phyloP scores from a whole-genome alignment of 1,284 basidiomycete species.

The Sphagnurus paluster region DNA sequence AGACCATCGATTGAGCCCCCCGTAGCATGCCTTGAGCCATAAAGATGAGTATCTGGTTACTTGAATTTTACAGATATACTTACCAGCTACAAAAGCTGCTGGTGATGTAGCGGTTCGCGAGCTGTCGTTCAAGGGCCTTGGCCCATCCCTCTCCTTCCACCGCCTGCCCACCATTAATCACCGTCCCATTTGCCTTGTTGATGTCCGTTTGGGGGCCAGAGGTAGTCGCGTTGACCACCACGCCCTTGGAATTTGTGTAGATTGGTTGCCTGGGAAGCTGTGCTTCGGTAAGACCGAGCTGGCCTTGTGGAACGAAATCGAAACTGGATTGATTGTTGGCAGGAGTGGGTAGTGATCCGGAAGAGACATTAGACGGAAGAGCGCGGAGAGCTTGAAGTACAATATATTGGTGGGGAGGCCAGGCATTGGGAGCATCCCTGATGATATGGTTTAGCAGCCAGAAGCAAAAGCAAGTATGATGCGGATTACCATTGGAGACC shows the following conservation, averaged over 20 bases:
- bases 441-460: neutral
- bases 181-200: slow-evolving; percentile 58
- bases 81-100: slow-evolving; percentile 89
- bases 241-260: slow-evolving; percentile 31
- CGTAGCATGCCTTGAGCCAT: slow-evolving; percentile 60
- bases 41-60: neutral
- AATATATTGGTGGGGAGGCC: slow-evolving; percentile 90
- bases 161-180: slow-evolving; percentile 74
- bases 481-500: slow-evolving; percentile 75
- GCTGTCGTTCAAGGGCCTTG: slow-evolving; percentile 60
- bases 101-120: slow-evolving; percentile 82
- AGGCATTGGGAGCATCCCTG: slow-evolving; percentile 76
- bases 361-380: slow-evolving; percentile 69
- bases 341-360: slow-evolving; percentile 48
- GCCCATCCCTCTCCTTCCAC: slow-evolving; percentile 69
- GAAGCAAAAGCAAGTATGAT: neutral
- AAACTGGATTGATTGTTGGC: slow-evolving; percentile 57
- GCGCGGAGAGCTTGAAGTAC: slow-evolving; percentile 75
- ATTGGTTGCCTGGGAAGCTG: slow-evolving; percentile 70
- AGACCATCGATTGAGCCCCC: slow-evolving; percentile 77
- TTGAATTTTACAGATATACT: slow-evolving; percentile 24
- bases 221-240: slow-evolving; percentile 45
- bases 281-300: slow-evolving; percentile 69
- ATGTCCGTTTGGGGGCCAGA: slow-evolving; percentile 60
- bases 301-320: slow-evolving; percentile 68